Evolutionary conservation across 805 yeast species (phyloP), one percentile per base, ranked within the genome.

Genomic region (Metschnikowia similis): DNA sequence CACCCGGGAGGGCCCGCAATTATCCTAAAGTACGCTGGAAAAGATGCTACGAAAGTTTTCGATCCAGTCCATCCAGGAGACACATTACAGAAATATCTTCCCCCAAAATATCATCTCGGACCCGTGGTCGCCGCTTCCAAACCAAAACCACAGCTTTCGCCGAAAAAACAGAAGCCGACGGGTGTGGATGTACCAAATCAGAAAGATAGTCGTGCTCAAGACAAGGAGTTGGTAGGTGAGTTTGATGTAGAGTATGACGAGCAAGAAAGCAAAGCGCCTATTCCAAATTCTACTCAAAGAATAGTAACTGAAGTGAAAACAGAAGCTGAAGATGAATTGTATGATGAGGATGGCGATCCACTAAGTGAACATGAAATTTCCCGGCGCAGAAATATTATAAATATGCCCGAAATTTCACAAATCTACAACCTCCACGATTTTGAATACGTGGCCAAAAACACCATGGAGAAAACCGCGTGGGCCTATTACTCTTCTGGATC

Each of bases 41-140:
- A 66, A 49, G 76, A 71, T 53, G 96, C 92, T 9, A 85, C 94
- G 7, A 83, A 85, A 58, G 82, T 88, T 8, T 92, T 89, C 63
- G 88, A 85, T 51, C 96, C 96, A 16, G 77, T 92, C 52, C 99
- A 92, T 66, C 94, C 98, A 0, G 80, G 85, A n/a, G 96, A 90
- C 59, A 86, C 55, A 21, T 74, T 92, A 48, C 83, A 80, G 29
- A 83, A 84, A 61, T 83, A 82, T 58, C 66, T 88, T 35, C 95
- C 66, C 2, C 55, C 59, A 5, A 61, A 71, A 49, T 63, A 61
- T 35, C 75, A 69, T 51, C 56, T 61, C 45, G 77, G 77, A 1
- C 68, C 63, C 9, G 72, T 70, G 8, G 70, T 72, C 46, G 29
- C 32, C n/a, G 26, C 48, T 1, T 46, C 54, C 21, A 57, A 54